A percentile compares a stretch with the other conserved stretches of the same genome.
Conservation (phyloP, 2,329 filamentous ascomycete species). For the Aurifilum marmelostoma region DNA sequence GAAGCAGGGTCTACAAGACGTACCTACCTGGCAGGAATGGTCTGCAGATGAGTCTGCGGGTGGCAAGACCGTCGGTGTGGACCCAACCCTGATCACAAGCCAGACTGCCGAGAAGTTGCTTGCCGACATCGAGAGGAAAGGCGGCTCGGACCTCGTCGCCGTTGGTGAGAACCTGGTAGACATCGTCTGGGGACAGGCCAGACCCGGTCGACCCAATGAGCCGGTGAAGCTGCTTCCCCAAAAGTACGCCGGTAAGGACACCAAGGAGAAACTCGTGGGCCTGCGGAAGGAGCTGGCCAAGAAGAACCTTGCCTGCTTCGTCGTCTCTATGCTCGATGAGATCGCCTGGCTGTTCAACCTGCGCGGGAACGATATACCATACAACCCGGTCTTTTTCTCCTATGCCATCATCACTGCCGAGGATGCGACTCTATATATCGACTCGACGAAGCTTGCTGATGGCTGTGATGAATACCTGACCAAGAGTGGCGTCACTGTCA, state of each 20-base stretch:
- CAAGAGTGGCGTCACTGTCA: constrained; percentile 70
- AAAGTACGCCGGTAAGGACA: constrained; percentile 80
- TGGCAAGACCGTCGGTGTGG: constrained; percentile 87
- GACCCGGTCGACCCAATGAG: constrained; percentile 76
- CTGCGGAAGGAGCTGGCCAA: constrained; percentile 90
- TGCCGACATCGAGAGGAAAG: constrained; percentile 85
- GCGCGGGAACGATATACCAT: constrained; percentile 91
- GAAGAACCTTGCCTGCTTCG: constrained; percentile 83
- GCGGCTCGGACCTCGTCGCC: constrained; percentile 74
- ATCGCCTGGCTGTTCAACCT: constrained; percentile 99
- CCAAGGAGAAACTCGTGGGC: constrained; percentile 80
- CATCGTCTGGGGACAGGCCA: constrained; percentile 76
- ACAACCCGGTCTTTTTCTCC: constrained; percentile 98
- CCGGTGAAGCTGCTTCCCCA: constrained; percentile 71
- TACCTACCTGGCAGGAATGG: constrained; percentile 98
- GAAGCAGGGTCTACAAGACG: constrained; percentile 91
- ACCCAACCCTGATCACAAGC: constrained; percentile 82
- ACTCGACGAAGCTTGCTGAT: constrained; percentile 73
- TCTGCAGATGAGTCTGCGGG: constrained; percentile 81
- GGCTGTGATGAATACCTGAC: constrained; percentile 72
- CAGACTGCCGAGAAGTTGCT: constrained; percentile 68
- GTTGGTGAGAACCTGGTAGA: constrained; percentile 88
- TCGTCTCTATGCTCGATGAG: constrained; percentile 94
- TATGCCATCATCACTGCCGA: constrained; percentile 86
- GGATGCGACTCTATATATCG: constrained; percentile 79